Evolutionary conservation across 108 stramenopile genomes (phyloP), one percentile per base, ranked within the genome.

Genomic region (Schizochytrium sp.): DNA sequence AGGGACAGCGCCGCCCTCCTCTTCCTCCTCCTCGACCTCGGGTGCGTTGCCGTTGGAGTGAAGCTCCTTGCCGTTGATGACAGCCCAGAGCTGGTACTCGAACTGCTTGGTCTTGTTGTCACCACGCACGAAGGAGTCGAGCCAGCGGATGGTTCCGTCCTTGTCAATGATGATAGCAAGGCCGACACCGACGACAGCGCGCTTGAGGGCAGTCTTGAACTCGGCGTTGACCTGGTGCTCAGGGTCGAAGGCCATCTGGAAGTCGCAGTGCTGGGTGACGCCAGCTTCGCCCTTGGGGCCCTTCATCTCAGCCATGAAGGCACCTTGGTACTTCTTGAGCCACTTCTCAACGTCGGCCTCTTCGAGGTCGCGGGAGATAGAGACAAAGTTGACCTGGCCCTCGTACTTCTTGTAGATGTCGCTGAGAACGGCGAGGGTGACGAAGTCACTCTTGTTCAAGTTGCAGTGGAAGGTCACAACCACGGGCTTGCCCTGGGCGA

Each of bases 401-500:
- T 83, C 28, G 76, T 83, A 83, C 76, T 83, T 83, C 28, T 83
- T 7, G 76, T 83, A 83, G 15, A 83, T 55, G 3, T 83, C 76
- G 76, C 53, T 83, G 50, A 83, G 53, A 8, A 55, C 47, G 47
- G 76, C 47, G 50, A 83, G 76, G 76, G 76, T 83, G 76, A 55
- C 76, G 40, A 83, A 83, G 76, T 83, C 76, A 28, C 76, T 83
- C 76, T 83, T 83, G 76, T 83, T 83, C 50, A 83, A 53, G 76
- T 83, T 83, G 76, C 76, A 55, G 76, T 83, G 76, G 76, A 83
- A 83, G 76, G 76, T 83, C 76, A 83, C 76, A 38, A 83, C 76
- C 17, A 83, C 50, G 53, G 76, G 76, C 76, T 83, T 83, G 47
- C 76, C 76, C 47, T 55, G 47, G 53, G 50, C 76, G 5, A 83